Evolutionary conservation across 495 filamentous ascomycete genomes (phyloP).

Genomic region (Lasiosphaeris hirsuta): DNA sequence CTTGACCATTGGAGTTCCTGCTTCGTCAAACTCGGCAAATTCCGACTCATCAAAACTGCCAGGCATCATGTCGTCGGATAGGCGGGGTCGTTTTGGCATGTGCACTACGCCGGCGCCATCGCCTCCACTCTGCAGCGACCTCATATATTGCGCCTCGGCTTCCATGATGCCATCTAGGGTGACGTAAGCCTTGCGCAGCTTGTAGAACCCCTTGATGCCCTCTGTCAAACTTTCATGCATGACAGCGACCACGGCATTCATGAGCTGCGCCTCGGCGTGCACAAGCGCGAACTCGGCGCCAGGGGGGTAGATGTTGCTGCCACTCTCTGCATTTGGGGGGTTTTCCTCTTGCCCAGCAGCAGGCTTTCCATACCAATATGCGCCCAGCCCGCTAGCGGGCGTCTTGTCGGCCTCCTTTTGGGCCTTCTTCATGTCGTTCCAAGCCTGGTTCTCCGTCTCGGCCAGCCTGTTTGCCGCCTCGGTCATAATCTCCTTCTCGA

Average conservation of each 20-base stretch:
- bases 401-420: constrained; percentile 49
- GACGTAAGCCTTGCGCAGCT: constrained; percentile 82
- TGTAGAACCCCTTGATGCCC: constrained; percentile 87
- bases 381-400: constrained; percentile 18
- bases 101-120: not conserved
- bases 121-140: constrained; percentile 12
- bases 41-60: constrained; percentile 35
- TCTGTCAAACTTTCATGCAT: constrained; percentile 93
- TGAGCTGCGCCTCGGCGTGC: constrained; percentile 76
- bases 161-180: constrained; percentile 72
- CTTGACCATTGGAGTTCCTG: not conserved
- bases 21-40: constrained; percentile 26
- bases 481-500: constrained; percentile 92
- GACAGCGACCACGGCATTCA: constrained; percentile 83
- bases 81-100: constrained; percentile 12
- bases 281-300: constrained; percentile 80
- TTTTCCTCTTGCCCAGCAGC: not conserved
- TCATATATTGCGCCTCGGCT: constrained; percentile 43
- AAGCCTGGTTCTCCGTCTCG: constrained; percentile 76
- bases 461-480: constrained; percentile 71
- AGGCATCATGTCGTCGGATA: constrained; percentile 33
- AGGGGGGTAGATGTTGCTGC: constrained; percentile 61
- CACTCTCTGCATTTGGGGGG: constrained; percentile 14
- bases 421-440: constrained; percentile 72
- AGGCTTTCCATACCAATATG: constrained; percentile 21